phyloP scores from a whole-genome alignment of 176 grass and related monocot genomes.

The Cenchrus fungigraminus region DNA sequence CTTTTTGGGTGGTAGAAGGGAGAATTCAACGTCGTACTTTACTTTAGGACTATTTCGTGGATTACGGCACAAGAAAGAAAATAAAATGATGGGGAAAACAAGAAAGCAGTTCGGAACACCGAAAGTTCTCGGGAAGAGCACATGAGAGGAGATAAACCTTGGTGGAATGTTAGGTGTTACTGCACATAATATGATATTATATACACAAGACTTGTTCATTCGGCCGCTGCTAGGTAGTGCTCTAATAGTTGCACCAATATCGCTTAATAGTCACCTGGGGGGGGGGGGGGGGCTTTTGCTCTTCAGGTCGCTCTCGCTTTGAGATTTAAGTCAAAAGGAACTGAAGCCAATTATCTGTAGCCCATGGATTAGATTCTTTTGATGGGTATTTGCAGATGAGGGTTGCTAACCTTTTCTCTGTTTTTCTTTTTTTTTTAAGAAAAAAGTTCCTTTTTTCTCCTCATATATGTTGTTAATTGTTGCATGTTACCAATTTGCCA shows the following conservation, averaged over 20 bases:
- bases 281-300: not conserved
- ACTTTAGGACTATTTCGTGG: not conserved
- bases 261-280: not conserved
- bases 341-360: not conserved
- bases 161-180: slow-evolving; percentile 26
- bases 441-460: not conserved
- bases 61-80: not conserved
- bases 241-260: not conserved
- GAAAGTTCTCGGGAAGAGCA: not conserved
- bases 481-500: not conserved
- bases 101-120: slow-evolving; percentile 16
- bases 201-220: not conserved
- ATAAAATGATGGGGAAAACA: not conserved
- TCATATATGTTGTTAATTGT: not conserved
- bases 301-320: slow-evolving; percentile 12
- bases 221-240: not conserved
- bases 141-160: not conserved
- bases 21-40: not conserved
- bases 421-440: not conserved
- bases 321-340: slow-evolving; percentile 38
- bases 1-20: not conserved
- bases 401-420: not conserved
- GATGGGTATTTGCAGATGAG: slow-evolving; percentile 1
- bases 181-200: not conserved
- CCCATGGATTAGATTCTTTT: slow-evolving; percentile 9